Evolutionary conservation across 2,329 filamentous ascomycete species (phyloP).

Genomic region (Pseudopithomyces maydicus): DNA sequence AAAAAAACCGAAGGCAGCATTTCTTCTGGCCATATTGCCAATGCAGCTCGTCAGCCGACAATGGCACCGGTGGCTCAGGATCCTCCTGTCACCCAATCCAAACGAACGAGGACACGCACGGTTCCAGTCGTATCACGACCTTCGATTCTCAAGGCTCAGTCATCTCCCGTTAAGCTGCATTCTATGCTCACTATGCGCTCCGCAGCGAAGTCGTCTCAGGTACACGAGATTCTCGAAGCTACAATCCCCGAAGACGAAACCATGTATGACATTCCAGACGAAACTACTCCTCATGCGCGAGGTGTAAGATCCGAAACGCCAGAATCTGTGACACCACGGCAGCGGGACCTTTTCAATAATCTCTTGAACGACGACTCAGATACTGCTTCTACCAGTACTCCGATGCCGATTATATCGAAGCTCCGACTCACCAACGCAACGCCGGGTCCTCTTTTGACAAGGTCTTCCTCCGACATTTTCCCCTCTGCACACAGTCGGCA

Average conservation of each 20-base stretch:
- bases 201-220: slow-evolving; percentile 18
- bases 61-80: slow-evolving; percentile 4
- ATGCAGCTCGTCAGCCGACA: background rate
- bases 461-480: slow-evolving; percentile 41
- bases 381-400: slow-evolving; percentile 28
- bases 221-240: slow-evolving; percentile 17
- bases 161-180: slow-evolving; percentile 39
- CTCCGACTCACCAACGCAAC: slow-evolving; percentile 36
- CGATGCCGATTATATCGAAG: slow-evolving; percentile 38
- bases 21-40: slow-evolving; percentile 19
- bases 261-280: slow-evolving; percentile 42
- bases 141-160: slow-evolving; percentile 32
- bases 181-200: slow-evolving; percentile 36
- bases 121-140: slow-evolving; percentile 20
- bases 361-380: slow-evolving; percentile 36
- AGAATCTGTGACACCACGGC: slow-evolving; percentile 43
- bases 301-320: slow-evolving; percentile 15
- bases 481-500: slow-evolving; percentile 29
- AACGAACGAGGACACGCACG: slow-evolving; percentile 30
- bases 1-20: slow-evolving; percentile 29
- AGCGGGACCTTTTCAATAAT: slow-evolving; percentile 40
- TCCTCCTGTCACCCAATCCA: slow-evolving; percentile 28
- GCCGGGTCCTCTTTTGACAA: slow-evolving; percentile 26
- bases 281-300: slow-evolving; percentile 25
- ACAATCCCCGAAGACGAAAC: slow-evolving; percentile 34